phyloP scores from a whole-genome alignment of 345 rosid species.

The Eucalyptus coolabah region DNA sequence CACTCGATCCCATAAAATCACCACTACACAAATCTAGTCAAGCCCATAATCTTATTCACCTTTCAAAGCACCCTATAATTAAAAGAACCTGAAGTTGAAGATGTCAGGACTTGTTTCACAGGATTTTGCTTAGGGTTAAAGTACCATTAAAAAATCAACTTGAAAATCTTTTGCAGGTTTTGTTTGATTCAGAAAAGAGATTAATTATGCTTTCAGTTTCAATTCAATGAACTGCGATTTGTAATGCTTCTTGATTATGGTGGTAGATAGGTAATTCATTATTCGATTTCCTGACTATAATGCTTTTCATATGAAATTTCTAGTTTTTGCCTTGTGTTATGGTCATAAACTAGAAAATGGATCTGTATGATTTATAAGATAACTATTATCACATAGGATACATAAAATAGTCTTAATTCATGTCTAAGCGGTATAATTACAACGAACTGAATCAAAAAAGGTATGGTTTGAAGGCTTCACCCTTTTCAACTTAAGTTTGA shows the following conservation, averaged over 20 bases:
- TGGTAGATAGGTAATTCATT: not conserved
- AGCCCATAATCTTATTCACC: no score
- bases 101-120: no score
- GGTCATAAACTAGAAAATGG: not conserved
- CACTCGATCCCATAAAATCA: no score
- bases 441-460: not conserved
- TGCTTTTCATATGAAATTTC: not conserved
- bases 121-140: no score
- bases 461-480: not conserved
- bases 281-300: not conserved
- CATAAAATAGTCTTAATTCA: not conserved
- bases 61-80: no score
- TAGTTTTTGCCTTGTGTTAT: not conserved
- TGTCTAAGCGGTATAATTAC: not conserved
- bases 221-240: no score
- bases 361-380: not conserved
- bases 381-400: not conserved
- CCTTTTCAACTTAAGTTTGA: not conserved
- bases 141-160: no score
- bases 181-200: not conserved
- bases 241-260: not conserved
- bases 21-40: no score
- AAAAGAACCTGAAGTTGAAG: no score
- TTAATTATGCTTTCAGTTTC: not conserved
- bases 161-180: not conserved